Percentiles rank a stretch among this genome's conserved stretches.
Conservation (phyloP, 345 rosid genomes). For the Ceriops tagal region DNA sequence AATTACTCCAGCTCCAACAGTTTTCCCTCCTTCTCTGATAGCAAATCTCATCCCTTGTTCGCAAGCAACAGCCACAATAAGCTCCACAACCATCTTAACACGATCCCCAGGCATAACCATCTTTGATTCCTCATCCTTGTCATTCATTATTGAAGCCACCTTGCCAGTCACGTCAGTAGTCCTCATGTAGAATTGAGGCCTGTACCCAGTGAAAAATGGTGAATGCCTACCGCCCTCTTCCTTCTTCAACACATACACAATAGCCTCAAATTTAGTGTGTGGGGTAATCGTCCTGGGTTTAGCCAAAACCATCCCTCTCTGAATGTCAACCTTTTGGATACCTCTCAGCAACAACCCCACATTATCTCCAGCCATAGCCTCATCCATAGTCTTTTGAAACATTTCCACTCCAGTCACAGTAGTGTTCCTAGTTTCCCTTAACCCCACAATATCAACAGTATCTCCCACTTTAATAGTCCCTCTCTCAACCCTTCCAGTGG, state of each 20-base stretch:
- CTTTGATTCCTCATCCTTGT: slow-evolving; percentile 88
- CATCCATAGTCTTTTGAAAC: slow-evolving; percentile 89
- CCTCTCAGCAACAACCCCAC: slow-evolving; percentile 92
- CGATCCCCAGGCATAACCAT: slow-evolving; percentile 99
- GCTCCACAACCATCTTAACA: slow-evolving; percentile 88
- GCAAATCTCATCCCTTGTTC: slow-evolving; percentile 98
- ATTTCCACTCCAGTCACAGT: slow-evolving; percentile 84
- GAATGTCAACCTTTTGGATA: slow-evolving; percentile 75
- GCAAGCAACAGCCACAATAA: slow-evolving; percentile 87
- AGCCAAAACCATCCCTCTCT: slow-evolving; percentile 95
- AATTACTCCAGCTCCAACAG: slow-evolving; percentile 95
- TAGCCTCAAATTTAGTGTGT: slow-evolving; percentile 62
- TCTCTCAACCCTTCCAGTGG: slow-evolving; percentile 89
- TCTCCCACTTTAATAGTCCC: slow-evolving; percentile 76
- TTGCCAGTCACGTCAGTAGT: slow-evolving; percentile 91
- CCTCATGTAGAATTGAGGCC: slow-evolving; percentile 96
- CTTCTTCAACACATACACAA: slow-evolving; percentile 93
- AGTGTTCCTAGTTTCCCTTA: slow-evolving; percentile 64
- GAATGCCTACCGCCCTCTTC: slow-evolving; percentile 98
- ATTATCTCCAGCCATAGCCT: slow-evolving; percentile 88
- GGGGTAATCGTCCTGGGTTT: slow-evolving; percentile 84
- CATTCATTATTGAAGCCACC: slow-evolving; percentile 74
- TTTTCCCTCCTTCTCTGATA: slow-evolving; percentile 93
- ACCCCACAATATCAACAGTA: slow-evolving; percentile 75
- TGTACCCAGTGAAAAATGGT: slow-evolving; percentile 77